Conservation (phyloP, 352 stramenopile species). For the Phytophthora capsici region DNA sequence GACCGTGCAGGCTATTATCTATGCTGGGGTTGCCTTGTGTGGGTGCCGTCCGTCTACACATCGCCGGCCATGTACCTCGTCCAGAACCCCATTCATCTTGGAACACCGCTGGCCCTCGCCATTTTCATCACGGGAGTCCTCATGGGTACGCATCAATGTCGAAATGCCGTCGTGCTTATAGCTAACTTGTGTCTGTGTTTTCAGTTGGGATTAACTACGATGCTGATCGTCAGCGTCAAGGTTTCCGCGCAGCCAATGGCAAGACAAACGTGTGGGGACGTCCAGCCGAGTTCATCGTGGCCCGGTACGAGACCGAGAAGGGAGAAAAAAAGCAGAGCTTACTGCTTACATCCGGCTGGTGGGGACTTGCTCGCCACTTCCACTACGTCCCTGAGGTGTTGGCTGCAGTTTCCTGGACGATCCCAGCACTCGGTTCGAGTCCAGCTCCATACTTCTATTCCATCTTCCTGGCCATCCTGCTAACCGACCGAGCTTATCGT, state of each 20-base stretch:
- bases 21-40: constrained; percentile 97
- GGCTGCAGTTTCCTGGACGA: constrained; percentile 78
- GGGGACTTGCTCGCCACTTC: constrained; percentile 94
- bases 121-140: constrained; percentile 85
- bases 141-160: constrained; percentile 53
- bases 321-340: constrained; percentile 91
- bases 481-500: constrained; percentile 95
- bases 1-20: constrained; percentile 95
- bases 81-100: constrained; percentile 85
- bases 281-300: constrained; percentile 91
- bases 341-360: constrained; percentile 94
- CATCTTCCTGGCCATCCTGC: constrained; percentile 92
- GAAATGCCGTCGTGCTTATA: not conserved
- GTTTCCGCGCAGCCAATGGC: constrained; percentile 90
- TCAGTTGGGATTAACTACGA: constrained; percentile 95
- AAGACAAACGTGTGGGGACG: constrained; percentile 93
- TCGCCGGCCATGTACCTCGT: constrained; percentile 94
- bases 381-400: constrained; percentile 96
- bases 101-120: constrained; percentile 38
- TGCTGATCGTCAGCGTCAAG: constrained; percentile 93
- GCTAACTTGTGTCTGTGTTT: constrained; percentile 1
- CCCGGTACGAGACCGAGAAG: constrained; percentile 92
- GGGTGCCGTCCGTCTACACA: constrained; percentile 97
- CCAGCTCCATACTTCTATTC: constrained; percentile 90
- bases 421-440: constrained; percentile 64